Conservation (phyloP, 176 grass and related monocot genomes). For the Hordeum vulgare region DNA sequence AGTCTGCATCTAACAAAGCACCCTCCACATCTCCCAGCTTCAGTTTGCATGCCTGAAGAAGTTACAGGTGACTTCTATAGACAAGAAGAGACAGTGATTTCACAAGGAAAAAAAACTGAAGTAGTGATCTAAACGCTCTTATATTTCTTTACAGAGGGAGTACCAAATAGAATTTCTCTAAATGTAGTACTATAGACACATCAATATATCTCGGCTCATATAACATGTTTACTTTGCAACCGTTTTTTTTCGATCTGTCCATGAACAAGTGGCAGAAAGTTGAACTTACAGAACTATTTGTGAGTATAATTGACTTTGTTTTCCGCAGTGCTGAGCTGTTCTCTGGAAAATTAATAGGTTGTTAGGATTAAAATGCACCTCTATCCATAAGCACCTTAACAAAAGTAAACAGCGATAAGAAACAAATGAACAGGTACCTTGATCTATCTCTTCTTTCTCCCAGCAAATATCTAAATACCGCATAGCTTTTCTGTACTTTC, state of each 20-base stretch:
- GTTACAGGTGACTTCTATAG: constrained; percentile 22
- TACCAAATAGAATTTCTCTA: background rate
- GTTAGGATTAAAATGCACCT: constrained; percentile 19
- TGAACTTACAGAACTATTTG: constrained; percentile 93
- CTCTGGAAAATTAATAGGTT: constrained; percentile 43
- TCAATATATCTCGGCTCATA: no score
- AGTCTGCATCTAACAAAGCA: constrained; percentile 94
- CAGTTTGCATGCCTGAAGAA: constrained; percentile 82
- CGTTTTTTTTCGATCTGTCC: background rate
- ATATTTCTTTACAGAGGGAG: no score
- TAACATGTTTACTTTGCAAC: no score
- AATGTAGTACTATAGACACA: background rate
- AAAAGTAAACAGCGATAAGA: background rate
- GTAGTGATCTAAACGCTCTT: no score
- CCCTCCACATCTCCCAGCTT: constrained; percentile 80
- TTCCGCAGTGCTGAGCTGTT: constrained; percentile 69
- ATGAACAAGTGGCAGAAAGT: background rate
- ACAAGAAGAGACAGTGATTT: background rate
- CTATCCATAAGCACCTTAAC: background rate
- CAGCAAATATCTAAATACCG: constrained; percentile 75
- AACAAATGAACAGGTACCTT: constrained; percentile 22
- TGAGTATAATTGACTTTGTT: constrained; percentile 94
- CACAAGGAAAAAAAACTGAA: constrained; percentile 1
- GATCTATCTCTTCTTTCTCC: constrained; percentile 74
- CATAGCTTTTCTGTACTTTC: constrained; percentile 74